phyloP scores from a whole-genome alignment of 169 alveolate species.

The Perkinsus marinus region DNA sequence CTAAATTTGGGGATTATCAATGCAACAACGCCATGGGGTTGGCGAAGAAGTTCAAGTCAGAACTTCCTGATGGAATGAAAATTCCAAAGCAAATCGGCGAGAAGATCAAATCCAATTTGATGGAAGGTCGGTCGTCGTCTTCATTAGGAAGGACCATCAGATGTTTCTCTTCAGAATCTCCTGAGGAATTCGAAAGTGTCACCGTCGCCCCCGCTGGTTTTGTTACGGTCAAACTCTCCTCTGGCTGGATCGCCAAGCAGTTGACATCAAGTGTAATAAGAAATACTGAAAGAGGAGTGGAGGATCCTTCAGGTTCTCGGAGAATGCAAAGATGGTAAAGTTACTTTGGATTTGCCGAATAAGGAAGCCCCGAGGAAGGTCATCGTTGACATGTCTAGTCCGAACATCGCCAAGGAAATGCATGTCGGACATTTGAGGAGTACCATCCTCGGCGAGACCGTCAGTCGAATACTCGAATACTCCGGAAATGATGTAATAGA shows the following conservation, averaged over 20 bases:
- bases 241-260: constrained; percentile 28
- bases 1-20: constrained; percentile 57
- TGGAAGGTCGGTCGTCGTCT: constrained; percentile 39
- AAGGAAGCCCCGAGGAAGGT: constrained; percentile 28
- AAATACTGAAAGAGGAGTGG: constrained; percentile 25
- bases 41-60: neutral
- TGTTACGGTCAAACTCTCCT: constrained; percentile 31
- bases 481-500: constrained; percentile 40
- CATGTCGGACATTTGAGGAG: constrained; percentile 98
- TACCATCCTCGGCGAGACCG: constrained; percentile 90
- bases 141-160: constrained; percentile 39
- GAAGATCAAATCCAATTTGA: constrained; percentile 38
- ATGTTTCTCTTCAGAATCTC: constrained; percentile 4
- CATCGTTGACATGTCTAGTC: constrained; percentile 96
- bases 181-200: constrained; percentile 31
- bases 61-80: neutral
- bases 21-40: constrained; percentile 20
- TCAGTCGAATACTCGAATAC: constrained; percentile 77
- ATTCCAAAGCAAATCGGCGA: constrained; percentile 44
- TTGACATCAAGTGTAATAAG: constrained; percentile 12
- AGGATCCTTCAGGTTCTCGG: constrained; percentile 7
- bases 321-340: constrained; percentile 4
- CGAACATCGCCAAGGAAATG: constrained; percentile 99
- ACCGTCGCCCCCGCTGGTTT: constrained; percentile 63
- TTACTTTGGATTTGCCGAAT: neutral